A percentile compares a stretch with the other conserved stretches of the same genome.
Conservation (phyloP, 73 alveolate species). For the Paramecium caudatum region DNA sequence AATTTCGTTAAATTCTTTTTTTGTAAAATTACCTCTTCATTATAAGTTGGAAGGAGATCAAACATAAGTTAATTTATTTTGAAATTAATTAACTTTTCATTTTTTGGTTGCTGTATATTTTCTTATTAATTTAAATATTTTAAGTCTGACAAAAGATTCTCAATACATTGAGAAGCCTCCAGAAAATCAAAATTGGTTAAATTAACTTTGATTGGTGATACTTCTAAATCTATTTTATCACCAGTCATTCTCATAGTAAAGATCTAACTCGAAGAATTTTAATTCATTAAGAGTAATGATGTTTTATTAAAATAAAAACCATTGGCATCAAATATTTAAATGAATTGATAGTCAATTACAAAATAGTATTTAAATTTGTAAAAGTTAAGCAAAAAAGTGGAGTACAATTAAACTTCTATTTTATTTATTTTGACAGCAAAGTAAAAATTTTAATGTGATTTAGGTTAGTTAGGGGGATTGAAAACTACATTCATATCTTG, state of each 20-base stretch:
- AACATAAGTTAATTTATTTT: neutral
- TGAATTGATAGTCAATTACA: neutral
- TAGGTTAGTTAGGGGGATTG: neutral
- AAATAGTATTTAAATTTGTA: neutral
- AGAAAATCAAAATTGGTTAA: slow-evolving; percentile 11
- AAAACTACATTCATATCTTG: neutral
- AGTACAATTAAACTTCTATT: neutral
- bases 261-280: neutral
- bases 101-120: no score
- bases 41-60: neutral
- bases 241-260: neutral
- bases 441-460: neutral
- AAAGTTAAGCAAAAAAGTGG: neutral
- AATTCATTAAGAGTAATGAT: neutral
- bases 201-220: neutral
- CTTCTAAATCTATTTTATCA: neutral
- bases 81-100: neutral
- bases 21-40: neutral
- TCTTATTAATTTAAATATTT: no score
- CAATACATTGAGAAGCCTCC: no score
- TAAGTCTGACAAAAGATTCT: no score
- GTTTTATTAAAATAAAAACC: neutral
- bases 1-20: neutral
- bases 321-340: neutral
- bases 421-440: neutral